A percentile compares a stretch with the other conserved stretches of the same genome.
Evolutionary conservation across 1,284 basidiomycete genomes (phyloP).

Genomic region (Exobasidium rhododendri): DNA sequence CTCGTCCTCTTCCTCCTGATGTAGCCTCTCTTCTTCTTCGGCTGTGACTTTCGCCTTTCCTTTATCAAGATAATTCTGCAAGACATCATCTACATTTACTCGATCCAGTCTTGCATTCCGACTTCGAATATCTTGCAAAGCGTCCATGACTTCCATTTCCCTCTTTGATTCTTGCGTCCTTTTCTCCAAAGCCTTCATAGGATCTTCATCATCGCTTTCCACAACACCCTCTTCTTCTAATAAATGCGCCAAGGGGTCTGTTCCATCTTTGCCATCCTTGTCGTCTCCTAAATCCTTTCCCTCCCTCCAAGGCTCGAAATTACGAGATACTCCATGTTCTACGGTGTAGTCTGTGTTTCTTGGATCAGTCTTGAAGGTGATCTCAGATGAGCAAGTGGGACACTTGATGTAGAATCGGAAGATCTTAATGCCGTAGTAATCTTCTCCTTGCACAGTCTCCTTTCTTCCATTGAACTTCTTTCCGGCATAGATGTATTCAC

Average conservation of each 20-base stretch:
- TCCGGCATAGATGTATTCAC: constrained; percentile 89
- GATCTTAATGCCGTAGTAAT: constrained; percentile 97
- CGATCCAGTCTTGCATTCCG: constrained; percentile 88
- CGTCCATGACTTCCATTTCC: constrained; percentile 98
- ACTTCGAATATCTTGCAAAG: constrained; percentile 87
- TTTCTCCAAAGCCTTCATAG: constrained; percentile 94
- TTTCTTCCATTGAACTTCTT: constrained; percentile 99
- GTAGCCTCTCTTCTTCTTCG: constrained; percentile 53
- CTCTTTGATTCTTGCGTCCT: constrained; percentile 84
- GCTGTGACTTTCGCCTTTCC: constrained; percentile 21
- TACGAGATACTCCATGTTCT: constrained; percentile 49
- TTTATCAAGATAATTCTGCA: constrained; percentile 22
- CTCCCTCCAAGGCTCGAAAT: constrained; percentile 52
- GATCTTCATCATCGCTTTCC: constrained; percentile 61
- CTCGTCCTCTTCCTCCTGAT: constrained; percentile 87
- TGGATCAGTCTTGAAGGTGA: constrained; percentile 72
- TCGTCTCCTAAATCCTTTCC: constrained; percentile 12
- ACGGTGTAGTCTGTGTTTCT: constrained; percentile 37
- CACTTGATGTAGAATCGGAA: constrained; percentile 58
- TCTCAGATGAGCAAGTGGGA: constrained; percentile 72
- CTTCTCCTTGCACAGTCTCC: constrained; percentile 92
- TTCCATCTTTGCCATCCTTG: constrained; percentile 16
- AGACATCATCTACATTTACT: constrained; percentile 44
- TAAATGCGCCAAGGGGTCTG: constrained; percentile 24
- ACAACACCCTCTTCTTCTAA: constrained; percentile 24